Evolutionary conservation across 1,284 basidiomycete genomes (phyloP), one percentile per base, ranked within the genome.

Genomic region (Boletus smithii): DNA sequence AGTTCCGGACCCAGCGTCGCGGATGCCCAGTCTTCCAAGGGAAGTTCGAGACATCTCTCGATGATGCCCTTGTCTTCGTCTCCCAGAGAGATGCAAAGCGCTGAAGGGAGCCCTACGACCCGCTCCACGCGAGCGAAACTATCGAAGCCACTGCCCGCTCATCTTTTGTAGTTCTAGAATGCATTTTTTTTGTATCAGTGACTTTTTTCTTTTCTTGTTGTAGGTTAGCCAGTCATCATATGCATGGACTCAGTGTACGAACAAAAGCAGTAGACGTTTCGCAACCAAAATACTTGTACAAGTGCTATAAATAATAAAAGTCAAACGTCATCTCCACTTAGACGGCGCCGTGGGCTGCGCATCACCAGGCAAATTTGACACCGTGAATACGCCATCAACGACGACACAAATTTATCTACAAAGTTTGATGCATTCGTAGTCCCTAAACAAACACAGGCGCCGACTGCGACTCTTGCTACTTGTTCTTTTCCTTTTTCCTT

Each of bases 21-120:
- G 26, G 41, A 32, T 39, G n/a, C 18, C 5, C 45, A 18, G 4
- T 34, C 48, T 23, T 30, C 50, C 4, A 23, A n/a, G 22, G 42
- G 33, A 39, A 32, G 18, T 22, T 42, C 42, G 30, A 58, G 33
- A 34, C 61, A 65, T 43, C 42, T 58, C 27, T 64, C 63, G n/a
- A 46, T 51, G 44, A 56, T 54, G 41, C 43, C 47, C 22, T 17
- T 20, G 24, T n/a, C 44, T n/a, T 44, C 46, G 11, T 53, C 55
- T 49, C 49, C 47, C 4, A 20, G 48, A 27, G 48, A 49, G 48
- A 47, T 40, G 2, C 34, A 38, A 24, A 32, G 11, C 9, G 11
- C 7, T 4, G 37, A 40, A 34, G 35, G 13, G 23, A 35, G 39
- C 34, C 42, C 37, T 20, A 35, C 38, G 3, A 47, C 40, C 9